Evolutionary conservation across 768 basidiomycete genomes (phyloP), one percentile per base, ranked within the genome.

Genomic region (Mrakia frigida): DNA sequence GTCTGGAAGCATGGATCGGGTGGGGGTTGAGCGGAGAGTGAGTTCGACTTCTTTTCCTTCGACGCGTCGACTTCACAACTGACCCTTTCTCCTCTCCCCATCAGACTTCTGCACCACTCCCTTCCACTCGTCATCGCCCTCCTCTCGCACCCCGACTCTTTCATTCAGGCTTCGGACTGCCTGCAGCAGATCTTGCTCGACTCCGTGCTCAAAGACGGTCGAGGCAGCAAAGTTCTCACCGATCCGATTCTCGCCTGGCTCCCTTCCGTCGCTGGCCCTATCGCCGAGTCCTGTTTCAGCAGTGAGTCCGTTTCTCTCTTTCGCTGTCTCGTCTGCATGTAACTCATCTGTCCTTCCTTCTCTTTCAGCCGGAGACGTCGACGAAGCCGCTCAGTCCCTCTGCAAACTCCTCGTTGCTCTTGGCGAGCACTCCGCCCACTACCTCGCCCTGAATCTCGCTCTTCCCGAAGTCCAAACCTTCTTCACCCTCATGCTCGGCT

Each of bases 221-320:
- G 86, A 0, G 92, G 91, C 1, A 86, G 87, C 25, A 87, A 87
- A 73, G 87, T 90, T 0, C 86, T 95, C 41, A 93, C 93, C 0
- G 92, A 94, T 80, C 94, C 94, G 3, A 84, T 98, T 10, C 85
- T 97, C n/a, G 83, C 89, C 4, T 98, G 93, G 93, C 81, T 90
- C 0, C 86, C 89, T 76, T 82, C 84, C 0, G 84, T 86, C 61
- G 92, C 90, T 11, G 82, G 84, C 35, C 80, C 81, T 18, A 87
- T 91, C 31, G 81, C 87, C 23, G 81, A 85, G 50, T 80, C 83
- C 9, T 83, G 82, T 28, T 77, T 84, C 25, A 81, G 79, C 23
- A 81, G 86, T 86, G 79, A 82, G 84, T 82, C 39, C 28, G 21
- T 3, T 21, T 39, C 14, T n/a, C 76, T 74, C 25, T 52, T 70